Evolutionary conservation across 164 flowering plant genomes (phyloP).

Genomic region (Malania oleifera): DNA sequence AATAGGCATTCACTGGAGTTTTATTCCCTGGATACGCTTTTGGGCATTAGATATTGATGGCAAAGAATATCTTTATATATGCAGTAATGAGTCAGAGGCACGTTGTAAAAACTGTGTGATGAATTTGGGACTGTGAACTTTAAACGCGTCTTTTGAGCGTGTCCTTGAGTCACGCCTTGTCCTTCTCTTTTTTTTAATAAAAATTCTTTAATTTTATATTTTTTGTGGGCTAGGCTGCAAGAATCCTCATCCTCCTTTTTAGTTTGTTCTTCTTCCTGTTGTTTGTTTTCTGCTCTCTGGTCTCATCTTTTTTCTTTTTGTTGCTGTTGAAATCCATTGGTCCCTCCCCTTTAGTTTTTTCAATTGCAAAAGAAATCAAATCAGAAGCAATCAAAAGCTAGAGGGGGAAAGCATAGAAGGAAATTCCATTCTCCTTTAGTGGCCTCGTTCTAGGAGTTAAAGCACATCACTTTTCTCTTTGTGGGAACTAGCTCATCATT

Average conservation of each 20-base stretch:
- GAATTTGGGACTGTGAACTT: background rate
- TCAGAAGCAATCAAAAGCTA: constrained; percentile 15
- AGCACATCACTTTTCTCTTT: constrained; percentile 26
- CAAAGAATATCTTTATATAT: too few species aligned
- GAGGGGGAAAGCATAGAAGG: constrained; percentile 9
- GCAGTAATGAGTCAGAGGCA: too few species aligned
- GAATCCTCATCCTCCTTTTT: constrained; percentile 1
- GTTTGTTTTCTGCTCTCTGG: too few species aligned
- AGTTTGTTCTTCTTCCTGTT: too few species aligned
- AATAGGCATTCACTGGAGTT: too few species aligned
- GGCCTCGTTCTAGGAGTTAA: constrained; percentile 32
- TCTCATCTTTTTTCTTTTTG: constrained; percentile 5
- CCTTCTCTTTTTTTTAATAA: too few species aligned
- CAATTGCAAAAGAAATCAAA: constrained; percentile 6
- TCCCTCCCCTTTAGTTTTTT: too few species aligned
- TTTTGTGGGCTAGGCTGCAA: too few species aligned
- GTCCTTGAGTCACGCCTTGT: background rate
- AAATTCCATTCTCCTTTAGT: constrained; percentile 15
- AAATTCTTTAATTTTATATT: too few species aligned
- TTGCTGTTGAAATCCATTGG: constrained; percentile 17
- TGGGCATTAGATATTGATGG: too few species aligned
- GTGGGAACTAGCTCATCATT: constrained; percentile 15
- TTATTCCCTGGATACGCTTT: too few species aligned
- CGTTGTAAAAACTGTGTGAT: too few species aligned
- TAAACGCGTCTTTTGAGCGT: constrained; percentile 4